Conservation (phyloP, 208 protist genomes). For the Wallacemonas collosoma region DNA sequence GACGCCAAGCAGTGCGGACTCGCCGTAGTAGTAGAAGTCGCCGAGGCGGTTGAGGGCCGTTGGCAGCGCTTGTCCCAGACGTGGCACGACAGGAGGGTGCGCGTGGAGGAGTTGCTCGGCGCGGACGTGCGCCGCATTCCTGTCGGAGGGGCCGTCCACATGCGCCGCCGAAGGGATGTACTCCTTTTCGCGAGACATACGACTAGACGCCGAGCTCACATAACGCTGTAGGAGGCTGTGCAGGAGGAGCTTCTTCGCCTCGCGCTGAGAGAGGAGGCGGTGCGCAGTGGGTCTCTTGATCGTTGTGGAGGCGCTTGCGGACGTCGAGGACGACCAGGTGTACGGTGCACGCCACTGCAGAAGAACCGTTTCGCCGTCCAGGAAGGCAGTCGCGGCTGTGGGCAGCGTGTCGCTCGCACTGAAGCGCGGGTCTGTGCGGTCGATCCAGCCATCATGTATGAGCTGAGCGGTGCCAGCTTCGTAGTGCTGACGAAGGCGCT, state of each 20-base stretch:
- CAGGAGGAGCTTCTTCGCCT: conserved; percentile 46
- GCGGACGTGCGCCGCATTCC: background rate
- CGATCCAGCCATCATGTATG: conserved; percentile 14
- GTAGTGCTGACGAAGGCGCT: background rate
- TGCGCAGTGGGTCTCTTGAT: background rate
- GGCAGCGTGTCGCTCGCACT: conserved; percentile 1
- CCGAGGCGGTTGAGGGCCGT: conserved; percentile 39
- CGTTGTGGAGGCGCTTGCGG: background rate
- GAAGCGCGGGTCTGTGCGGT: background rate
- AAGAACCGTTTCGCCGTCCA: conserved; percentile 1
- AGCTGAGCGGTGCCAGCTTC: background rate
- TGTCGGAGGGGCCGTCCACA: background rate
- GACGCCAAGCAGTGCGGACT: conserved; percentile 46
- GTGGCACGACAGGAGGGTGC: background rate
- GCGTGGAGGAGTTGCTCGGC: background rate
- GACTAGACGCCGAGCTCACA: conserved; percentile 16
- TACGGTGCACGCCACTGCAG: conserved; percentile 15
- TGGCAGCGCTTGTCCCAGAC: conserved; percentile 12
- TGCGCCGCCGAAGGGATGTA: background rate
- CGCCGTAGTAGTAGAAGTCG: conserved; percentile 75
- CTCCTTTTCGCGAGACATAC: background rate
- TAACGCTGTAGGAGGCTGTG: conserved; percentile 40
- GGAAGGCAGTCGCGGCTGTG: background rate
- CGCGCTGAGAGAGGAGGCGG: conserved; percentile 45
- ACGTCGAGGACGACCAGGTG: background rate